Conservation (phyloP, 768 basidiomycete species). For the Podaxis pistillaris region DNA sequence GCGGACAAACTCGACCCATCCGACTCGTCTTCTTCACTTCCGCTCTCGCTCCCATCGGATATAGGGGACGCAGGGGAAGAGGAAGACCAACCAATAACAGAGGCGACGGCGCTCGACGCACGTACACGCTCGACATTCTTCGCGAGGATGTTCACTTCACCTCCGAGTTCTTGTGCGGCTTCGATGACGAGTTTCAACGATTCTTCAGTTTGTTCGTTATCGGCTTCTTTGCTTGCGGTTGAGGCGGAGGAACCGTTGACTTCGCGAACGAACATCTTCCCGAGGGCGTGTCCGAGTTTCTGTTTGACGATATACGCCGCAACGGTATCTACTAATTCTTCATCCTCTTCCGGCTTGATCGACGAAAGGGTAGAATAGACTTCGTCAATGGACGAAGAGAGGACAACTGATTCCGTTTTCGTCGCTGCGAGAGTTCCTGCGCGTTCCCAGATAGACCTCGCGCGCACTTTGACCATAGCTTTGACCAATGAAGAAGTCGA, state of each 20-base stretch:
- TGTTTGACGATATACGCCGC: slow-evolving; percentile 50
- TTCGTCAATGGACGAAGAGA: slow-evolving; percentile 46
- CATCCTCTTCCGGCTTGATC: not conserved
- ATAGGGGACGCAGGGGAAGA: not conserved
- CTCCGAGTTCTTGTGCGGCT: slow-evolving; percentile 64
- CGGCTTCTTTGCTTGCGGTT: slow-evolving; percentile 32
- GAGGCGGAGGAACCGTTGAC: slow-evolving; percentile 24
- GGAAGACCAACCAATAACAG: not conserved
- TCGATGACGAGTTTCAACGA: slow-evolving; percentile 49
- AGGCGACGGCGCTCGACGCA: slow-evolving; percentile 33
- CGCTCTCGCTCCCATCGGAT: slow-evolving; percentile 22
- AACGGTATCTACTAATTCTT: slow-evolving; percentile 29
- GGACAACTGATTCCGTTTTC: not conserved
- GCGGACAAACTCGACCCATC: slow-evolving; percentile 2
- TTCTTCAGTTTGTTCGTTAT: slow-evolving; percentile 28
- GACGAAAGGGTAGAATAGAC: slow-evolving; percentile 28
- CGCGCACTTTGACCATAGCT: slow-evolving; percentile 32
- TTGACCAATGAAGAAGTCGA: slow-evolving; percentile 59
- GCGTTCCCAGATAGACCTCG: slow-evolving; percentile 36
- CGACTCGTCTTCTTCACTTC: slow-evolving; percentile 36
- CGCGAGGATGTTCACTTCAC: slow-evolving; percentile 51
- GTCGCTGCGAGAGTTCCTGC: slow-evolving; percentile 10
- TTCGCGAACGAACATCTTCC: slow-evolving; percentile 47
- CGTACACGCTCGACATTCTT: slow-evolving; percentile 56
- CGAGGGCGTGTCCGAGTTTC: slow-evolving; percentile 51